phyloP scores from a whole-genome alignment of 495 filamentous ascomycete species.

The Choiromyces venosus region DNA sequence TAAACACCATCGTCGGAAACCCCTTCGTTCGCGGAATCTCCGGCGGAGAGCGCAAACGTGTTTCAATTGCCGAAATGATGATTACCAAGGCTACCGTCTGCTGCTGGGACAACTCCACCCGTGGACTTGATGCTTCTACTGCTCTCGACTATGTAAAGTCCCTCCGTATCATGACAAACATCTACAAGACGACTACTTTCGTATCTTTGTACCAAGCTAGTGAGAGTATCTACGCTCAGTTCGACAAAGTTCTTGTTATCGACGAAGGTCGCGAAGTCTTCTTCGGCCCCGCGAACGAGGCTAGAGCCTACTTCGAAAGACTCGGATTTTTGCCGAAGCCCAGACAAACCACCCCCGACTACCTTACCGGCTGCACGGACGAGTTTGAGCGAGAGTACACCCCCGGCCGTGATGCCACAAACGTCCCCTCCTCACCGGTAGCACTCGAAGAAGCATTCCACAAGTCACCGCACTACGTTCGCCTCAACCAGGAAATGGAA shows the following conservation, averaged over 20 bases:
- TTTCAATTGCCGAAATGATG: slow-evolving; percentile 67
- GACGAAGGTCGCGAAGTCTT: slow-evolving; percentile 73
- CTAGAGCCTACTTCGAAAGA: slow-evolving; percentile 70
- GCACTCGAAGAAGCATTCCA: slow-evolving; percentile 63
- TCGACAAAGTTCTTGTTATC: slow-evolving; percentile 83
- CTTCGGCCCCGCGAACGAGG: slow-evolving; percentile 66
- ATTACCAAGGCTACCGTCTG: slow-evolving; percentile 65
- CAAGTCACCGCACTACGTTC: slow-evolving; percentile 53
- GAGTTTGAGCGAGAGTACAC: slow-evolving; percentile 74
- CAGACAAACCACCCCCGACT: slow-evolving; percentile 81
- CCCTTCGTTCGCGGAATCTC: slow-evolving; percentile 76
- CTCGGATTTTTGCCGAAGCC: slow-evolving; percentile 74
- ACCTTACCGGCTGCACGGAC: slow-evolving; percentile 77
- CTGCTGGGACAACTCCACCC: slow-evolving; percentile 80
- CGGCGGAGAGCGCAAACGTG: slow-evolving; percentile 76
- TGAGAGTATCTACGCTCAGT: slow-evolving; percentile 76
- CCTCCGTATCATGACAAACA: slow-evolving; percentile 68
- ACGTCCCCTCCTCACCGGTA: slow-evolving; percentile 63
- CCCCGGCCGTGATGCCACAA: slow-evolving; percentile 53
- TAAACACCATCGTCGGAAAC: slow-evolving; percentile 74
- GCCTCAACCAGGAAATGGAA: slow-evolving; percentile 61
- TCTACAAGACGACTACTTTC: slow-evolving; percentile 73
- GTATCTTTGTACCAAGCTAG: slow-evolving; percentile 78
- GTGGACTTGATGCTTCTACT: slow-evolving; percentile 77
- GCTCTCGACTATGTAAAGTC: slow-evolving; percentile 63